Base-by-base conservation (phyloP, 2,329 filamentous ascomycete species). In the Arthrobotrys musiformis region DNA sequence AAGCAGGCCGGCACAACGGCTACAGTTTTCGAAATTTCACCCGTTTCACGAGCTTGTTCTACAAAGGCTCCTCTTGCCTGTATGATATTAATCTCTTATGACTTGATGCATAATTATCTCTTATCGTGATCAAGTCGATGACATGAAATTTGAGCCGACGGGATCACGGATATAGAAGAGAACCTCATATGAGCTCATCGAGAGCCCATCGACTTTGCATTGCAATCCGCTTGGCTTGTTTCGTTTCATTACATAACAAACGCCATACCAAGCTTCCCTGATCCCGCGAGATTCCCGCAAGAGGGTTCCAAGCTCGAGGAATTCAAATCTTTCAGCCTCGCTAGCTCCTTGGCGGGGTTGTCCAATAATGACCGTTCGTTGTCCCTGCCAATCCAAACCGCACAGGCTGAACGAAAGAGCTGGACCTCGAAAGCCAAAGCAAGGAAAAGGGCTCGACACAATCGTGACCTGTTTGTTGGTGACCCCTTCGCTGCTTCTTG, bases 311-410 rank as follows among this genome's bases (percentile, higher is more conserved):
- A 46, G 15, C 42, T 44, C 24, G n/a, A n/a, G 58, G 26, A 33
- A 24, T 2, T 11, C 33, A 61, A 72, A 63, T 64, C 48, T 69
- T 68, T 75, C 70, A 75, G 70, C 70, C 70, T 75, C 70, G 48
- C 56, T 75, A 68, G 70, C 70, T 62, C 46, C 70, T 75, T 69
- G 62, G 63, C 70, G 8, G 8, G 17, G 19, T 9, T 17, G 52
- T 26, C 70, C 40, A 74, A 74, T 74, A 17, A 63, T 46, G 26
- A 44, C 19, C 17, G 58, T 61, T 19, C n/a, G 13, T 50, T 46
- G 52, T 8, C 58, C 58, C 56, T 52, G 37, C 19, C 19, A n/a
- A n/a, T n/a, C n/a, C n/a, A n/a, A n/a, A n/a, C n/a, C n/a, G n/a
- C n/a, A 7, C 19, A 42, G 60, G 58, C 68, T 62, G 48, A 58